Percentiles rank a stretch among this genome's conserved stretches.
phyloP scores from a whole-genome alignment of 805 yeast genomes.

The Scheffersomyces amazonensis region DNA sequence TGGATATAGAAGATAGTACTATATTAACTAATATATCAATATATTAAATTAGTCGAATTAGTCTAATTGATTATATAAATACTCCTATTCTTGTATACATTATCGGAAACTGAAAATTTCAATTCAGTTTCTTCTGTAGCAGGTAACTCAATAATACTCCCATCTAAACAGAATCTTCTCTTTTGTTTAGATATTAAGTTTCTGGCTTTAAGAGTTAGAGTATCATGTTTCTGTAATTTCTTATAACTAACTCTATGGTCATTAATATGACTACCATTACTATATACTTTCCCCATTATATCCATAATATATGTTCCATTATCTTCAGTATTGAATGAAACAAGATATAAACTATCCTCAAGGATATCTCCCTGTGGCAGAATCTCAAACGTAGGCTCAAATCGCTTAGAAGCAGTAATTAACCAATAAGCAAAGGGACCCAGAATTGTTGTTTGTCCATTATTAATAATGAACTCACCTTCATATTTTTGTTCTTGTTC shows the following conservation, averaged over 20 bases:
- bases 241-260: slow-evolving; percentile 49
- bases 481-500: slow-evolving; percentile 47
- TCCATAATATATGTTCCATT: slow-evolving; percentile 39
- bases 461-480: slow-evolving; percentile 32
- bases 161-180: slow-evolving; percentile 69
- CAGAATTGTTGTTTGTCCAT: slow-evolving; percentile 7
- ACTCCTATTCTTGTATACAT: slow-evolving; percentile 18
- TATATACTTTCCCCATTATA: slow-evolving; percentile 56
- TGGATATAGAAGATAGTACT: slow-evolving; percentile 4
- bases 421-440: slow-evolving; percentile 60
- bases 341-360: slow-evolving; percentile 40
- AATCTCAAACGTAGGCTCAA: slow-evolving; percentile 61
- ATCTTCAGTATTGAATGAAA: slow-evolving; percentile 40
- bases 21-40: background rate
- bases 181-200: slow-evolving; percentile 13
- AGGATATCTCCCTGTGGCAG: slow-evolving; percentile 57
- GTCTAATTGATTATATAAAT: slow-evolving; percentile 7
- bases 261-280: slow-evolving; percentile 51
- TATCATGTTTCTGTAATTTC: slow-evolving; percentile 23
- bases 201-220: slow-evolving; percentile 13
- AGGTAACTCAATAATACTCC: slow-evolving; percentile 43
- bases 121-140: slow-evolving; percentile 11
- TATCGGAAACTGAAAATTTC: slow-evolving; percentile 15
- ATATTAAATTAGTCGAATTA: background rate
- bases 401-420: slow-evolving; percentile 50